A percentile compares a stretch with the other conserved stretches of the same genome.
phyloP scores from a whole-genome alignment of 805 yeast species.

The Candida krabiensis region DNA sequence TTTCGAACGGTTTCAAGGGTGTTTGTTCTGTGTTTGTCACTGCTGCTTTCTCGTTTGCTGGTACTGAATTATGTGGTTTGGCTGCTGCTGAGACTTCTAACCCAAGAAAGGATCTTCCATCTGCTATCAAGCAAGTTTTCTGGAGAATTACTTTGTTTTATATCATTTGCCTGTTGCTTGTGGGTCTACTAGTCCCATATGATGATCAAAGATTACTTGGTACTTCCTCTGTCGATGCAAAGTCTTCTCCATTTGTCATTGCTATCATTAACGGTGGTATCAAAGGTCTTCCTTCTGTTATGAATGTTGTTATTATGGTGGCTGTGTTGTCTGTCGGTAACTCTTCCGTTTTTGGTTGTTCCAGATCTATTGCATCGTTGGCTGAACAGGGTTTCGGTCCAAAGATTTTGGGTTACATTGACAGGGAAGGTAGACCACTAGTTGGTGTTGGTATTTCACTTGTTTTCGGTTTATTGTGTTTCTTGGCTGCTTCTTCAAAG shows the following conservation, averaged over 20 bases:
- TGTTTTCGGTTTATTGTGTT: conserved; percentile 56
- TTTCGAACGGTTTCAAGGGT: conserved; percentile 57
- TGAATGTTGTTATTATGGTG: conserved; percentile 71
- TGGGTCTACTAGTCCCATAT: conserved; percentile 65
- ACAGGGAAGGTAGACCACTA: conserved; percentile 76
- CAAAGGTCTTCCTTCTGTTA: conserved; percentile 64
- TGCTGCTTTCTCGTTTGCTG: conserved; percentile 64
- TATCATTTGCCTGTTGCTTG: conserved; percentile 49
- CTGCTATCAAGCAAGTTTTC: conserved; percentile 64
- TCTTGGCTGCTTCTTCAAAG: conserved; percentile 59
- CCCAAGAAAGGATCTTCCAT: conserved; percentile 60
- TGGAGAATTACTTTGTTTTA: conserved; percentile 64
- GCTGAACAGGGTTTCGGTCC: conserved; percentile 75
- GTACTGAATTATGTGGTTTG: conserved; percentile 64
- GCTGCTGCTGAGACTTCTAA: conserved; percentile 67
- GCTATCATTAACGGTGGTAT: conserved; percentile 66
- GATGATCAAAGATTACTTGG: conserved; percentile 44
- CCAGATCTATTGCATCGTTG: conserved; percentile 66
- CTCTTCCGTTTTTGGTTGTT: conserved; percentile 71
- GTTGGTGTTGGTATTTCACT: conserved; percentile 60
- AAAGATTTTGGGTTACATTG: conserved; percentile 61
- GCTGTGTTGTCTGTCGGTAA: conserved; percentile 78
- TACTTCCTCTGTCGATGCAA: conserved; percentile 48
- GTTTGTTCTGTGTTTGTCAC: conserved; percentile 64
- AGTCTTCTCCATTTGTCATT: conserved; percentile 76